These are phyloP conservation scores for Leccinum disarticulatum DNA, from an alignment of 768 basidiomycete species.

Conservation along the genomic window DNA sequence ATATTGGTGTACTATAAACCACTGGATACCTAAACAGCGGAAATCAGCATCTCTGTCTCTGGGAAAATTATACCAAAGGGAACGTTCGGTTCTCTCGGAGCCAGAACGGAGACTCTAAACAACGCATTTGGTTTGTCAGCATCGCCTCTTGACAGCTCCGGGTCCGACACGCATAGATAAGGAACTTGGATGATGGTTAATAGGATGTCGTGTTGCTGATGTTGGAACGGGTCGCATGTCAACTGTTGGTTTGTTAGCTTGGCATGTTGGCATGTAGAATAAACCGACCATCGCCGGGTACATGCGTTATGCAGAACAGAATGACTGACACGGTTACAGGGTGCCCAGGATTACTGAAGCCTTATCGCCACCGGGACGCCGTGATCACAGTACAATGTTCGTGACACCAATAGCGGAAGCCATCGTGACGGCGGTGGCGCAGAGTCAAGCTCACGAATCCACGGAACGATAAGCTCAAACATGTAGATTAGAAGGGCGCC, in stretches of 20 bases:
- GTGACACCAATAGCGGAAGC: not conserved
- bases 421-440: not conserved
- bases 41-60: not conserved
- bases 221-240: not conserved
- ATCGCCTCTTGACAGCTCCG: not conserved
- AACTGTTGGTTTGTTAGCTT: not conserved
- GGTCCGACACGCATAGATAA: slow-evolving; percentile 2
- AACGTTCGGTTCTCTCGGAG: not conserved
- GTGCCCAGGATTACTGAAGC: not conserved
- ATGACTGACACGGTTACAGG: not conserved
- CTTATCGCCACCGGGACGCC: not conserved
- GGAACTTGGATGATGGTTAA: not conserved
- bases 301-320: not conserved
- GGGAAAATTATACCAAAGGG: slow-evolving; percentile 1
- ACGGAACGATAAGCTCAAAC: not conserved
- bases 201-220: slow-evolving; percentile 4
- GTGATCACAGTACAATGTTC: not conserved
- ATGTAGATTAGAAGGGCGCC: not conserved
- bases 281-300: not conserved
- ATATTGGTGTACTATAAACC: not conserved
- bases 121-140: not conserved
- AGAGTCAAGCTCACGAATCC: not conserved
- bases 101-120: not conserved
- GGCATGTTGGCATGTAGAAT: not conserved
- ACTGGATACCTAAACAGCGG: not conserved